phyloP scores from a whole-genome alignment of 345 rosid species.

The Crucihimalaya himalaica region DNA sequence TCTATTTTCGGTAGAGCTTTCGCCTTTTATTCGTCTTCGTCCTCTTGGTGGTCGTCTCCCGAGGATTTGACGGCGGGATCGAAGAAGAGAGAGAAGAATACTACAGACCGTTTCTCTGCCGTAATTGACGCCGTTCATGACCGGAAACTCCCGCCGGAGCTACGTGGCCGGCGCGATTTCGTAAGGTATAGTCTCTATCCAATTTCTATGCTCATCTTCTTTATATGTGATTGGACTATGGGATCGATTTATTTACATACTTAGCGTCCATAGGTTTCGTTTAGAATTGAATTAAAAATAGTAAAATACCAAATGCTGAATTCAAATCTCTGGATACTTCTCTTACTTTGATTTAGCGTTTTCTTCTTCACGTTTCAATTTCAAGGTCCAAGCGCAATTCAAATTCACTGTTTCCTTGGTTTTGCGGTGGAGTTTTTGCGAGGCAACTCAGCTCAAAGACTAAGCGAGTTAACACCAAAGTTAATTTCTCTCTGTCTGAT shows the following conservation, averaged over 20 bases:
- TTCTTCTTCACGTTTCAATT: constrained; percentile 15
- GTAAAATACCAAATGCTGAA: not conserved
- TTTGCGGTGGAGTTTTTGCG: constrained; percentile 19
- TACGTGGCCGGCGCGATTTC: constrained; percentile 77
- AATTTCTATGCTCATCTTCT: not conserved
- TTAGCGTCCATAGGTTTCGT: not conserved
- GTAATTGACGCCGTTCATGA: constrained; percentile 76
- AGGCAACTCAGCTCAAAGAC: constrained; percentile 36
- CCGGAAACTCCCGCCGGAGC: constrained; percentile 85
- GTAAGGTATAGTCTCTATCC: constrained; percentile 49
- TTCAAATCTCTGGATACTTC: not conserved
- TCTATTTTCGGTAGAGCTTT: constrained; percentile 39
- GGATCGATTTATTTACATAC: not conserved
- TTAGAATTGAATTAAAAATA: not conserved
- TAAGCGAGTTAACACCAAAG: constrained; percentile 51
- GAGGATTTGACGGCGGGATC: constrained; percentile 40
- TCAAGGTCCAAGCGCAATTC: constrained; percentile 18
- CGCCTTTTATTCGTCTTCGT: constrained; percentile 45
- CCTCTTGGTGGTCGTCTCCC: constrained; percentile 38
- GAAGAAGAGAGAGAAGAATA: constrained; percentile 54
- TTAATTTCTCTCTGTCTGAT: constrained; percentile 68
- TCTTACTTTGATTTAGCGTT: constrained; percentile 2
- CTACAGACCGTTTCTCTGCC: constrained; percentile 60
- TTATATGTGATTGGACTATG: not conserved
- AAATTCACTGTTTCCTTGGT: constrained; percentile 7